Evolutionary conservation across 1,284 basidiomycete species (phyloP).

Genomic region (Irpex rosettiformis): DNA sequence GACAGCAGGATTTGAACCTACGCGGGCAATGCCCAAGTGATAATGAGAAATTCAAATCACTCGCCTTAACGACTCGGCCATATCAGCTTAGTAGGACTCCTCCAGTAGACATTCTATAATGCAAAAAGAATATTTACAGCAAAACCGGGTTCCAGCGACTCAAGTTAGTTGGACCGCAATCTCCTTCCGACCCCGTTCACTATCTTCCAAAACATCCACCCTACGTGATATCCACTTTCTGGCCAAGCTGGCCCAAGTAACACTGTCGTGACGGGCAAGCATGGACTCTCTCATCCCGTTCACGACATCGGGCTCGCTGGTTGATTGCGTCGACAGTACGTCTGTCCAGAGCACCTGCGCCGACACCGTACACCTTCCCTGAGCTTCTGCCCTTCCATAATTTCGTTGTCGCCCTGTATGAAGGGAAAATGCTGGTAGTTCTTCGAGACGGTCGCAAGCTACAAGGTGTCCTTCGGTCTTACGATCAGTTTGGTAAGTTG

Average conservation of each 20-base stretch:
- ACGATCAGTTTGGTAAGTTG: conserved; percentile 95
- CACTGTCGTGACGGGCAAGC: conserved; percentile 2
- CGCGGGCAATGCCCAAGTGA: conserved; percentile 75
- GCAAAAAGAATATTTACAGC: too few species aligned
- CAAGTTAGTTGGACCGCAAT: not conserved
- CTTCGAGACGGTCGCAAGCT: conserved; percentile 95
- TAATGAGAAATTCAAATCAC: conserved; percentile 63
- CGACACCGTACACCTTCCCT: conserved; percentile 44
- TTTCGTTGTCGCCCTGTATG: conserved; percentile 23
- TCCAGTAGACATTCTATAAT: not conserved
- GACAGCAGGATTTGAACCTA: conserved; percentile 80
- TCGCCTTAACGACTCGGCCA: conserved; percentile 84
- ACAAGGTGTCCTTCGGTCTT: conserved; percentile 93
- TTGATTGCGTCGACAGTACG: conserved; percentile 99
- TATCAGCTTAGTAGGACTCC: conserved; percentile 46
- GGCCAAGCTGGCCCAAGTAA: not conserved
- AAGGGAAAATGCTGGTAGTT: conserved; percentile 98
- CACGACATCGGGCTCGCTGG: conserved; percentile 93
- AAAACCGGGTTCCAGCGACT: too few species aligned
- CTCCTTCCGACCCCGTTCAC: not conserved
- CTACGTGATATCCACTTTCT: not conserved
- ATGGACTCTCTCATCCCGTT: conserved; percentile 97
- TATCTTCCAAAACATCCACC: not conserved
- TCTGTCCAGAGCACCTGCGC: conserved; percentile 54
- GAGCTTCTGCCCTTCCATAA: conserved; percentile 31